Evolutionary conservation across 75 land plant genomes (phyloP).

Genomic region (Adiantum capillusveneris): DNA sequence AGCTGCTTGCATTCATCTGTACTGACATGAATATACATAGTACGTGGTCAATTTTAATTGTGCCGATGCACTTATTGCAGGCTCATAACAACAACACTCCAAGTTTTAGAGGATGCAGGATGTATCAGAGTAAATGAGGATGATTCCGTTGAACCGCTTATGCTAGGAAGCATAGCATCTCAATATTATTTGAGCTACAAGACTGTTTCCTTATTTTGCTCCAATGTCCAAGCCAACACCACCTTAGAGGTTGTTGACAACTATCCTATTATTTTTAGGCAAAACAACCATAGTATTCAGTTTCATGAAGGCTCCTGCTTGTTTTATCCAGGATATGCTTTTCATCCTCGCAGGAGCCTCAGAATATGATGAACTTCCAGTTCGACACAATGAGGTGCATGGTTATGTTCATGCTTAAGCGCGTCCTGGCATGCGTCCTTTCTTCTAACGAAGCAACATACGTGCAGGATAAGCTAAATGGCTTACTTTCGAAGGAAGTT

Average conservation of each 20-base stretch:
- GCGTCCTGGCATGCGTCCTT: background rate
- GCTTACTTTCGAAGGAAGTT: slow-evolving; percentile 50
- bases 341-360: slow-evolving; percentile 80
- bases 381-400: slow-evolving; percentile 94
- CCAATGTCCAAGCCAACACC: slow-evolving; percentile 65
- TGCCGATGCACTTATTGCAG: slow-evolving; percentile 35
- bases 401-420: background rate
- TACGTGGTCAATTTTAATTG: background rate
- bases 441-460: background rate
- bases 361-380: slow-evolving; percentile 97
- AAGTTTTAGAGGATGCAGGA: slow-evolving; percentile 90
- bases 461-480: slow-evolving; percentile 77
- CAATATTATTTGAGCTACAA: slow-evolving; percentile 85
- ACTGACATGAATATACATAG: too few species aligned
- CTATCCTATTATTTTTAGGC: background rate
- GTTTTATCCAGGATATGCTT: slow-evolving; percentile 53
- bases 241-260: slow-evolving; percentile 62
- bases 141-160: slow-evolving; percentile 58
- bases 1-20: background rate
- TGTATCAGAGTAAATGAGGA: slow-evolving; percentile 77
- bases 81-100: slow-evolving; percentile 63
- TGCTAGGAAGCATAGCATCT: slow-evolving; percentile 91
- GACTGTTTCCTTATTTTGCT: slow-evolving; percentile 86
- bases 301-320: background rate
- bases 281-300: background rate